Base-by-base conservation (phyloP, 495 filamentous ascomycete species). In the Lasiosphaeriaceae sp. region DNA sequence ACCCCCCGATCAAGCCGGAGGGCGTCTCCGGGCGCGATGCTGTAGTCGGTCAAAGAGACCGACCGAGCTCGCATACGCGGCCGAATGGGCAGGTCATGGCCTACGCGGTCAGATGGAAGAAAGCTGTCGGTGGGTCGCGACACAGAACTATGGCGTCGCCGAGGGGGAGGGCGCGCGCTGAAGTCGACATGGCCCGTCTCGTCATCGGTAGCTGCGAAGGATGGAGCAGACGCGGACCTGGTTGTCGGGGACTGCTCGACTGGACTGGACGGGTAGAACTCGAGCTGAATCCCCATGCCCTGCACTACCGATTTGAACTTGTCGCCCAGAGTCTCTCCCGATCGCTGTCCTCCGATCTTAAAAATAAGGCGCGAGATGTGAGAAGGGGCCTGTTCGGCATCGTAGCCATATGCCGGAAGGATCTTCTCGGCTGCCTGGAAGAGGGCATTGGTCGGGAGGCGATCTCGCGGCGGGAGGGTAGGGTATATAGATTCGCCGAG, bases 341-440 rank as follows among this genome's bases (percentile, higher is more conserved):
- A 62, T 35, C 70, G 66, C 57, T 67, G 63, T 19, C 83, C 85
- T 39, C 90, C 89, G 74, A 96, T 86, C 70, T 86, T 88, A 68
- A 95, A 86, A 57, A 96, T 70, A 67, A 92, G 85, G 67, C 87
- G 83, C 71, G 90, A 79, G 64, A 89, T 90, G 52, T 84, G 78
- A 62, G 82, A 83, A 64, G 68, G 68, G 2, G 92, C 87, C 60
- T 90, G 81, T 57, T 89, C 86, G 34, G 83, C 76, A 58, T 90
- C 77, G 59, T 86, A 71, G 57, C 84, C 86, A 77, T 87, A 72
- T 64, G 84, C 76, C 2, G 78, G 78, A 43, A 94, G 79, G 24
- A 90, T 77, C 55, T 82, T 74, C 61, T 95, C 86, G 63, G 94
- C 94, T 34, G 90, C 88, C 17, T 79, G 75, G 72, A 92, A 96